Evolutionary conservation across 108 stramenopile genomes (phyloP), one percentile per base, ranked within the genome.

Genomic region (Epithemia pelagica): DNA sequence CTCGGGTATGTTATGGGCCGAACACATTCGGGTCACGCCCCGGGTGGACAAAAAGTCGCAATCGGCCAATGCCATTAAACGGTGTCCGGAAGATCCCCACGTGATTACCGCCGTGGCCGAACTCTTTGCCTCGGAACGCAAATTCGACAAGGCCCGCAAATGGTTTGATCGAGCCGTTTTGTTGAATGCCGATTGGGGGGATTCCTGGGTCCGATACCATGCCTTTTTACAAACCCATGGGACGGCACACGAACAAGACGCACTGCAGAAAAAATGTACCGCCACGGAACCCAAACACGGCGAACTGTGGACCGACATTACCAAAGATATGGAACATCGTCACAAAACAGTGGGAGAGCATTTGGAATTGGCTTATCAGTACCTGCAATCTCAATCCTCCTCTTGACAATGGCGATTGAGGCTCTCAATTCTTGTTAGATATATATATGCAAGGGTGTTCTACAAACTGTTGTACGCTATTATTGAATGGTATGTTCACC

Each of bases 81-180:
- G 82, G 26, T 91, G 91, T 66, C 91, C 91, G 28, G 93, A 97
- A 55, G 94, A 97, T 79, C 85, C 95, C 1, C 76, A 78, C 62
- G 96, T 97, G 0, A 91, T 98, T 61, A 59, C 81, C 0, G 92
- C 95, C 1, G 98, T 97, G 19, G 97, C 96, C 0, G 72, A 87
- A 8, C 80, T 97, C n/a, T 97, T 99, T 71, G 94, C 88, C 26
- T 72, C 82, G 25, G 92, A 95, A 68, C 75, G 93, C 46, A 96
- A 95, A 67, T 66, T 76, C 52, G 88, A 85, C 57, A 99, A 99
- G 85, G 97, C 96, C 25, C 80, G 95, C 22, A 98, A 96, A 70
- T 99, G 97, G 96, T 95, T 96, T 68, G 83, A 94, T 30, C 82
- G 96, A n/a, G 96, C 97, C 0, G 83, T 91, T 2, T 66, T 89